Evolutionary conservation across 257 asterid genomes (phyloP).

Genomic region (Capsicum pubescens): DNA sequence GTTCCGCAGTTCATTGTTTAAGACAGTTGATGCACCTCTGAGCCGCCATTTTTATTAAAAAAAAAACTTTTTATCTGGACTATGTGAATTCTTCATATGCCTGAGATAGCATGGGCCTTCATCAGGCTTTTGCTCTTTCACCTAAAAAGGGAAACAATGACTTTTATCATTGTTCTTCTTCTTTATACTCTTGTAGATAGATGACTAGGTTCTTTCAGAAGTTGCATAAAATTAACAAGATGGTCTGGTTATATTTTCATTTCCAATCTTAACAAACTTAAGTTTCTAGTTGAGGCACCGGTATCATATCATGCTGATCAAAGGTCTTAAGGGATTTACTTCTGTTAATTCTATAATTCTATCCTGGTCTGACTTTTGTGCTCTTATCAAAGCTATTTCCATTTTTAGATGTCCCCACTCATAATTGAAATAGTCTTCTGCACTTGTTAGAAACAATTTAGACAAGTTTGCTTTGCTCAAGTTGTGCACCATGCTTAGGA

Average conservation of each 20-base stretch:
- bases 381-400: neutral
- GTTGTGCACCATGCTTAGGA: slow-evolving; percentile 1
- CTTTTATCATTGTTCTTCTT: neutral
- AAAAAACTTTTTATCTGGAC: neutral
- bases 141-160: neutral
- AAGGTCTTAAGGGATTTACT: neutral
- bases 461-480: neutral
- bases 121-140: slow-evolving; percentile 12
- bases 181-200: slow-evolving; percentile 18
- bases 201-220: neutral
- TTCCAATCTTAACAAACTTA: neutral
- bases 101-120: neutral
- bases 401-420: neutral
- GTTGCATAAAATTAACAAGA: neutral
- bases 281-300: neutral
- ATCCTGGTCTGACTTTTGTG: neutral
- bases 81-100: neutral
- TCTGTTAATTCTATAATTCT: neutral
- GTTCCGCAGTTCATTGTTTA: slow-evolving; percentile 6
- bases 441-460: neutral
- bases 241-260: neutral
- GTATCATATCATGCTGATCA: slow-evolving; percentile 14
- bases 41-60: neutral
- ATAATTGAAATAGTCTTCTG: neutral
- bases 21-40: slow-evolving; percentile 6